Conservation (phyloP, 371 early-diverging fungal genomes). For the Mortierella sp. region DNA sequence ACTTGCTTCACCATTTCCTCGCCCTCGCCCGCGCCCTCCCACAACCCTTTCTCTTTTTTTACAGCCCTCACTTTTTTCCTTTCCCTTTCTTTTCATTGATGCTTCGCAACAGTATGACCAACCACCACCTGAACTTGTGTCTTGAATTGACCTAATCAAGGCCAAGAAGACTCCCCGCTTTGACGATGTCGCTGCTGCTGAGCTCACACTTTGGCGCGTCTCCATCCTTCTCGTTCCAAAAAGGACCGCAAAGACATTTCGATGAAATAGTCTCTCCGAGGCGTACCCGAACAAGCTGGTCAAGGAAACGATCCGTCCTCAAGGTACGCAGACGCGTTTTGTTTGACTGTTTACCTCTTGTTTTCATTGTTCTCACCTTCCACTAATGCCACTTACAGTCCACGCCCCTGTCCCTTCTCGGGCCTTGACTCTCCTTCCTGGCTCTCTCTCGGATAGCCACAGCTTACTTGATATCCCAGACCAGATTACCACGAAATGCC, state of each 20-base stretch:
- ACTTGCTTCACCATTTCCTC: too few species aligned
- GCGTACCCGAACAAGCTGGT: not conserved
- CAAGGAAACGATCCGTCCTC: constrained; percentile 13
- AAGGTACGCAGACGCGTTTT: constrained; percentile 16
- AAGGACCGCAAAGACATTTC: not conserved
- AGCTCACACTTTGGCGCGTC: constrained; percentile 29
- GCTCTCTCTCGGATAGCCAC: constrained; percentile 16
- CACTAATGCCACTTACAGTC: constrained; percentile 3
- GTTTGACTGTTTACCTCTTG: not conserved
- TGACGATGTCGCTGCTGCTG: constrained; percentile 1
- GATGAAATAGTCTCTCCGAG: constrained; percentile 8
- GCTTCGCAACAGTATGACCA: constrained; percentile 12
- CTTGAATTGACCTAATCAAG: constrained; percentile 25
- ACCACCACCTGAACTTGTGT: constrained; percentile 3
- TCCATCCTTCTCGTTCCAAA: constrained; percentile 8
- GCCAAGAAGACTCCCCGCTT: constrained; percentile 4
- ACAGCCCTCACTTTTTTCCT: not conserved
- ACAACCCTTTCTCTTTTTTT: not conserved
- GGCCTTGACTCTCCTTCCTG: constrained; percentile 8
- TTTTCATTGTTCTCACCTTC: too few species aligned
- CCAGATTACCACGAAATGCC: too few species aligned
- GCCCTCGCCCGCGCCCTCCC: too few species aligned
- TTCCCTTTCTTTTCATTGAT: not conserved
- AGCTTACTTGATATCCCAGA: too few species aligned
- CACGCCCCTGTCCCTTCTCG: constrained; percentile 16